Evolutionary conservation across 345 rosid species (phyloP).

Genomic region (Salix dunnii): DNA sequence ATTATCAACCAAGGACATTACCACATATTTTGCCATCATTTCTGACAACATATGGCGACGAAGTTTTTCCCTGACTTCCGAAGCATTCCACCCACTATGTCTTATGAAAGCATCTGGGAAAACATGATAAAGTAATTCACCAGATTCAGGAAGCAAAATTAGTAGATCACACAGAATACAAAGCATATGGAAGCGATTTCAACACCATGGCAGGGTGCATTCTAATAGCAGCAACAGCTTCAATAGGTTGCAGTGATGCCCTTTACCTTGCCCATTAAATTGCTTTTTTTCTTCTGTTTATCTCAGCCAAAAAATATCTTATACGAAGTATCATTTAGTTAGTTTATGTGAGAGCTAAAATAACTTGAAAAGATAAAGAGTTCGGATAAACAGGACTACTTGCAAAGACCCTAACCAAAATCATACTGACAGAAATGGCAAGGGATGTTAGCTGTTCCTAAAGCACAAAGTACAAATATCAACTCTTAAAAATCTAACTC

Average conservation of each 20-base stretch:
- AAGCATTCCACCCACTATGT: conserved; percentile 66
- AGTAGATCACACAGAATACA: too few species aligned
- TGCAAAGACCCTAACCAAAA: too few species aligned
- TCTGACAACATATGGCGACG: conserved; percentile 56
- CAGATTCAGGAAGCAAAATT: neutral
- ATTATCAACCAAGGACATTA: conserved; percentile 16
- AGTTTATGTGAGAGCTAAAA: neutral
- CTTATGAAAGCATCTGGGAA: conserved; percentile 52
- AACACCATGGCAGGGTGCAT: too few species aligned
- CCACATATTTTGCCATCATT: conserved; percentile 51
- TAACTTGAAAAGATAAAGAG: neutral
- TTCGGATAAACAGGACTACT: too few species aligned
- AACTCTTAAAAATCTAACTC: too few species aligned
- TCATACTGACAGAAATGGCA: neutral
- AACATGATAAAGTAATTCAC: neutral
- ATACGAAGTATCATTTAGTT: neutral
- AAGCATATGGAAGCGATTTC: too few species aligned
- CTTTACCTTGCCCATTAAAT: too few species aligned
- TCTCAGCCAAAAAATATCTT: neutral
- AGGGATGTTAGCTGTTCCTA: too few species aligned
- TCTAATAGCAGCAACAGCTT: neutral
- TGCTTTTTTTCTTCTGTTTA: neutral
- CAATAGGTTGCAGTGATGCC: too few species aligned
- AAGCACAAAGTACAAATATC: too few species aligned
- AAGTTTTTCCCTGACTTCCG: conserved; percentile 54